Evolutionary conservation across 2,329 filamentous ascomycete genomes (phyloP), one percentile per base, ranked within the genome.

Genomic region (Dothideomycetes sp.): DNA sequence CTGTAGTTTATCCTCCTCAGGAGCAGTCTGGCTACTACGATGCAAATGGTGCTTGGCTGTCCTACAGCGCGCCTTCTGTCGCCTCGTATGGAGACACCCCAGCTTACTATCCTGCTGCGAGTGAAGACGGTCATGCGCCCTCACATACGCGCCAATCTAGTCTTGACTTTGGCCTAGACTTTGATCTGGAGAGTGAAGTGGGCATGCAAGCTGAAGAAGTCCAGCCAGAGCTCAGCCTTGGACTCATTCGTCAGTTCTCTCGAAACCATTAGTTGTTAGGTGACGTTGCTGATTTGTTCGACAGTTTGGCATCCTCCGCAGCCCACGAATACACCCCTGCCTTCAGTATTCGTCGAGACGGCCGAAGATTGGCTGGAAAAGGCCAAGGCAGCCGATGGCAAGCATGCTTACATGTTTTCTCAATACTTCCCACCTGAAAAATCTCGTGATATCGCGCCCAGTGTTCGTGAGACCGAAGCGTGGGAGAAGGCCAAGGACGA

Each of bases 401-500:
- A 66, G 18, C 65, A 64, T 11, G 62, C 64, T 34, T 69, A 65
- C 25, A 62, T 70, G 3, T 32, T 29, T 2, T 74, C 70, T 1
- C 63, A 67, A 37, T 73, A 73, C 45, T 67, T 70, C 47, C 62
- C 58, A 4, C 46, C 57, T 3, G 58, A 63, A 10, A 64, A 63
- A 42, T 56, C 60, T 2, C 60, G 68, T 13, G 63, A 70, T 44
- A 62, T 64, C 12, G 58, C 64, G 41, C 50, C 66, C 24, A 64
- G 68, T 46, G 63, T 74, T 12, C 57, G 66, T 41, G 63, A 72
- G 45, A 71, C 67, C 0, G 62, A 67, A 25, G 58, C 64, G 16
- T 74, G 71, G 71, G 51, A 64, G 3, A 57, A 60, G n/a, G 59
- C 71, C 36, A 66, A 65, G 49, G 55, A 66, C 38, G 70, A 73